A percentile compares a stretch with the other conserved stretches of the same genome.
These are phyloP conservation scores for Torrubiella hemipterigena DNA, from an alignment of 2,329 filamentous ascomycete genomes.

Conservation along the genomic window DNA sequence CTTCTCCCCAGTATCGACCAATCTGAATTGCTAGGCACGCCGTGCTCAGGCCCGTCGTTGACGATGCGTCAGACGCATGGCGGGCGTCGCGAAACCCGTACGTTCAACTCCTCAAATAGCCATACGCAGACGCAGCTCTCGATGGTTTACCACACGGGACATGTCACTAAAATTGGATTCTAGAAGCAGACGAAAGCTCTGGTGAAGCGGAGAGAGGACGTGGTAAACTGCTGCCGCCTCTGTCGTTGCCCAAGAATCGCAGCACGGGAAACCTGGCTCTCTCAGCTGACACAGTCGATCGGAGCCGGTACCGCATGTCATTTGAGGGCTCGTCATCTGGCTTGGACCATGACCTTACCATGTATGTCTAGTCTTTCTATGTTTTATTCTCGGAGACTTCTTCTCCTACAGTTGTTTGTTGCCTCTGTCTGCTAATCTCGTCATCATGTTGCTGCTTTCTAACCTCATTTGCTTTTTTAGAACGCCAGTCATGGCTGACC, in stretches of 20 bases:
- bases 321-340: constrained; percentile 57
- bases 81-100: neutral
- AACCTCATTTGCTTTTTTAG: constrained; percentile 30
- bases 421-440: constrained; percentile 4
- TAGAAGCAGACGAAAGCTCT: neutral
- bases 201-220: constrained; percentile 27
- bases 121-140: neutral
- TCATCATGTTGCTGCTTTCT: constrained; percentile 13
- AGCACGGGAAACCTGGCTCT: constrained; percentile 51
- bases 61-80: neutral
- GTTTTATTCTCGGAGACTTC: neutral
- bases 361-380: too few species aligned
- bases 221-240: constrained; percentile 30
- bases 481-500: constrained; percentile 71
- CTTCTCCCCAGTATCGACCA: neutral
- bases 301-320: constrained; percentile 57
- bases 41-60: neutral
- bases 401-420: constrained; percentile 5
- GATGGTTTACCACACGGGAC: neutral
- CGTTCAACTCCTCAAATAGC: neutral
- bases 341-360: constrained; percentile 56
- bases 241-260: constrained; percentile 50
- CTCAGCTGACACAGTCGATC: constrained; percentile 40
- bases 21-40: neutral
- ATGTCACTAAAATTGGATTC: neutral